phyloP scores from a whole-genome alignment of 2,329 filamentous ascomycete genomes.

The Dryadomyces sulphureus region DNA sequence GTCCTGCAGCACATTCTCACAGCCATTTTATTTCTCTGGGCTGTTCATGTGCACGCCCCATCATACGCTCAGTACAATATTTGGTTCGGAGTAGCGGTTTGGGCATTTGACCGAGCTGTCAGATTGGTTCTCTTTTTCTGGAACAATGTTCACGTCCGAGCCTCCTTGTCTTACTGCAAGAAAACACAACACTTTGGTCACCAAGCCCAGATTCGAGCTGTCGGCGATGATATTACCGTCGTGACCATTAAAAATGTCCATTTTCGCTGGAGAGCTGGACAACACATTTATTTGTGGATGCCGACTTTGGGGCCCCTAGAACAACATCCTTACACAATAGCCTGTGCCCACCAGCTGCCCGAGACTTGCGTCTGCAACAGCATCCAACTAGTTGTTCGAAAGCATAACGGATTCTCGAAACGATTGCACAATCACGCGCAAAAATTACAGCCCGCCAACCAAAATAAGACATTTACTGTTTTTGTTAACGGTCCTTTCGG shows the following conservation, averaged over 20 bases:
- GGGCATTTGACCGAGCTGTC: constrained; percentile 47
- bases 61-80: constrained; percentile 42
- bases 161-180: constrained; percentile 26
- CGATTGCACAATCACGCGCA: constrained; percentile 32
- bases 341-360: constrained; percentile 34
- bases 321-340: constrained; percentile 47
- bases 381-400: constrained; percentile 41
- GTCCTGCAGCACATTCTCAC: constrained; percentile 52
- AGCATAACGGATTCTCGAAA: constrained; percentile 41
- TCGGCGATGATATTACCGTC: constrained; percentile 38
- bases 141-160: constrained; percentile 34
- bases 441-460: constrained; percentile 17
- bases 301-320: constrained; percentile 38
- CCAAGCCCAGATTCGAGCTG: constrained; percentile 29
- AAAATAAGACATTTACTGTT: constrained; percentile 22
- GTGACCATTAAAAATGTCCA: constrained; percentile 45
- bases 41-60: constrained; percentile 50
- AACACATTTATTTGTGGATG: constrained; percentile 47
- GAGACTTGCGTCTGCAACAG: constrained; percentile 42
- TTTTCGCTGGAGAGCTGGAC: constrained; percentile 43
- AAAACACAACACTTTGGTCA: constrained; percentile 37
- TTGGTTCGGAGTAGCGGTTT: constrained; percentile 49
- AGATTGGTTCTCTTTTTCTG: constrained; percentile 32
- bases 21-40: constrained; percentile 45
- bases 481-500: constrained; percentile 44